Conservation (phyloP, 1,139 yeast genomes). For the Arxiozyma bovina region DNA sequence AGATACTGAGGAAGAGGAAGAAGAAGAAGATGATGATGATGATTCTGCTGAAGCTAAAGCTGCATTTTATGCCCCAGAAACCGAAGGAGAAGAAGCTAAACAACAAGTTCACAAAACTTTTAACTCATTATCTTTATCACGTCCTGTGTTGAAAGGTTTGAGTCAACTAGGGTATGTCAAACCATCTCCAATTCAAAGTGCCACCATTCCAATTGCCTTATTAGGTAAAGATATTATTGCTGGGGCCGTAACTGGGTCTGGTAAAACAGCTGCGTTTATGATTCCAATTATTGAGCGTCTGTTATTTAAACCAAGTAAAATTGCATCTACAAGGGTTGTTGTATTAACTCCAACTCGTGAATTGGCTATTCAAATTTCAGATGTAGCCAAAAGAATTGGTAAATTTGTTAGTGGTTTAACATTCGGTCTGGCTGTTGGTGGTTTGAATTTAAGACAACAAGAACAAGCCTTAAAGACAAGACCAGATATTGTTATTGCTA, state of each 20-base stretch:
- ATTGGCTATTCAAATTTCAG: slow-evolving; percentile 89
- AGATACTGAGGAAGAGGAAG: slow-evolving; percentile 24
- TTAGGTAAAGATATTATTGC: slow-evolving; percentile 93
- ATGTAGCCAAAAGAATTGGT: slow-evolving; percentile 81
- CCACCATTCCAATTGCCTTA: slow-evolving; percentile 86
- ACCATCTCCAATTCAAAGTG: slow-evolving; percentile 92
- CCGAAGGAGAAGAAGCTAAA: slow-evolving; percentile 40
- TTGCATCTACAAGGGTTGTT: slow-evolving; percentile 81
- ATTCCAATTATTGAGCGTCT: slow-evolving; percentile 91
- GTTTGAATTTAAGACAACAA: slow-evolving; percentile 86
- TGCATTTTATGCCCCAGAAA: slow-evolving; percentile 53
- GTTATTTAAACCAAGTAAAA: slow-evolving; percentile 74
- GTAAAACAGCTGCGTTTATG: slow-evolving; percentile 97
- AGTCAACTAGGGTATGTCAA: slow-evolving; percentile 68
- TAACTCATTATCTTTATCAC: slow-evolving; percentile 69
- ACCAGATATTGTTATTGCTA: slow-evolving; percentile 94
- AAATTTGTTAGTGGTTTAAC: slow-evolving; percentile 65
- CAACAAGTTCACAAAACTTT: slow-evolving; percentile 52
- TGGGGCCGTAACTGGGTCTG: slow-evolving; percentile 99
- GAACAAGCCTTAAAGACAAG: slow-evolving; percentile 86
- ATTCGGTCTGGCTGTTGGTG: slow-evolving; percentile 96
- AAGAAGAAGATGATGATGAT: slow-evolving; percentile 29
- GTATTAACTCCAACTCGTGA: slow-evolving; percentile 96
- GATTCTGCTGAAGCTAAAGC: slow-evolving; percentile 70
- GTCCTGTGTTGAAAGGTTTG: slow-evolving; percentile 82